These are phyloP conservation scores for Ophiostoma angusticollis DNA, from an alignment of 2,329 filamentous ascomycete species.

Conservation along the genomic window DNA sequence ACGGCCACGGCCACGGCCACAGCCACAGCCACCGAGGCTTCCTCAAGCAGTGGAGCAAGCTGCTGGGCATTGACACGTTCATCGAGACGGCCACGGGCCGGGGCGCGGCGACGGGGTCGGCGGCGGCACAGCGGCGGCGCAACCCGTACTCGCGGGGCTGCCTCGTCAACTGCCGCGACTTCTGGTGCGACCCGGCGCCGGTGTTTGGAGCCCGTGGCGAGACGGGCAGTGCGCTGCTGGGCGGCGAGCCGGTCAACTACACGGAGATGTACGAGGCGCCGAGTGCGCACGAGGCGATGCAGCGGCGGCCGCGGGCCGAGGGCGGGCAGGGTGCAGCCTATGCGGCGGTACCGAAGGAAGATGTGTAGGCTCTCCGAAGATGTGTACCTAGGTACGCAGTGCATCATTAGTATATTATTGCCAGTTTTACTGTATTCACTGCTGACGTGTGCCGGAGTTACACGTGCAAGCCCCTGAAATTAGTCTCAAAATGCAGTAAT, in stretches of 20 bases:
- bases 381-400: no score
- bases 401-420: no score
- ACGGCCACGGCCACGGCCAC: constrained; percentile 24
- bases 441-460: no score
- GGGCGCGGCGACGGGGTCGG: constrained; percentile 48
- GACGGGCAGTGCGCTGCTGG: constrained; percentile 62
- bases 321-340: constrained; percentile 44
- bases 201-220: constrained; percentile 58
- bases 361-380: constrained; percentile 31
- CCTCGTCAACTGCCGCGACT: constrained; percentile 85
- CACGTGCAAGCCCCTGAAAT: no score
- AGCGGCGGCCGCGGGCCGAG: constrained; percentile 27
- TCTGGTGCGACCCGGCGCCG: constrained; percentile 84
- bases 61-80: constrained; percentile 87
- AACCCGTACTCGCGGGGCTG: constrained; percentile 82
- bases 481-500: no score
- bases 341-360: constrained; percentile 47
- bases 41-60: constrained; percentile 65
- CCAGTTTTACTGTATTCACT: no score
- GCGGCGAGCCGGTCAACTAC: constrained; percentile 73
- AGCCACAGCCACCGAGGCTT: constrained; percentile 46
- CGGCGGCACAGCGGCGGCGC: constrained; percentile 38
- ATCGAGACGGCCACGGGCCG: constrained; percentile 82
- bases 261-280: constrained; percentile 82
- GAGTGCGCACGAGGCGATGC: constrained; percentile 44